A percentile compares a stretch with the other conserved stretches of the same genome.
Conservation (phyloP, 2,329 filamentous ascomycete genomes). For the Orbilia oligospora region DNA sequence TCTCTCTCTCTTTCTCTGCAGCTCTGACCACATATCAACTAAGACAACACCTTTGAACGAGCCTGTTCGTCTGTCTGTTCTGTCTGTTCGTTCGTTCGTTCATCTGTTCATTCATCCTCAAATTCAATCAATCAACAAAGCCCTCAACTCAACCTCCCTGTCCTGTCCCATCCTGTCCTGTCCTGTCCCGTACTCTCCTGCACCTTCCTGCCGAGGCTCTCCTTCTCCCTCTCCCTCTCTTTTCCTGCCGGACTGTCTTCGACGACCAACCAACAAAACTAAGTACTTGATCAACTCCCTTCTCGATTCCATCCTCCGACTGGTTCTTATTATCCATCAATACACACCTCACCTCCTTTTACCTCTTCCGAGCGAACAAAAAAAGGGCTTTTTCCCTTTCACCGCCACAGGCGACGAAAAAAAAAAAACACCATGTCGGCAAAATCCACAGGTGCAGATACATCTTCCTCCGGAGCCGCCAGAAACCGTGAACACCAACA, state of each 20-base stretch:
- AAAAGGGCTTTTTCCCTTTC: slow-evolving; percentile 3
- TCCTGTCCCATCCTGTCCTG: background rate
- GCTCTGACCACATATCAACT: slow-evolving; percentile 13
- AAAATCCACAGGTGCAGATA: slow-evolving; percentile 54
- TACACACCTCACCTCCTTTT: background rate
- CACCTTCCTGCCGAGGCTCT: slow-evolving; percentile 11
- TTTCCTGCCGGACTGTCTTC: background rate
- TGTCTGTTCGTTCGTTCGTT: background rate
- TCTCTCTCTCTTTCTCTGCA: too few species aligned
- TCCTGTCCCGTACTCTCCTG: background rate
- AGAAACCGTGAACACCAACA: slow-evolving; percentile 78
- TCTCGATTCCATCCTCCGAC: background rate
- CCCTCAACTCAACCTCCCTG: slow-evolving; percentile 2
- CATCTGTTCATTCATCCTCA: slow-evolving; percentile 11
- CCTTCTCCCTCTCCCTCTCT: too few species aligned
- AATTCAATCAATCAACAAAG: slow-evolving; percentile 15
- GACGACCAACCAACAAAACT: background rate
- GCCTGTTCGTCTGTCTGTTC: too few species aligned
- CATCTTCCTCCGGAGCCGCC: slow-evolving; percentile 47
- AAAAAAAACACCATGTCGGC: slow-evolving; percentile 35
- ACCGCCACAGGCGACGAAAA: slow-evolving; percentile 2
- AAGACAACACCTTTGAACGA: background rate
- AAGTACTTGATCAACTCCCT: too few species aligned
- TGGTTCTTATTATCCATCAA: background rate
- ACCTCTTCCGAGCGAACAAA: slow-evolving; percentile 16